These are phyloP conservation scores for Arctostaphylos glauca DNA, from an alignment of 148 eudicot species.

Conservation along the genomic window DNA sequence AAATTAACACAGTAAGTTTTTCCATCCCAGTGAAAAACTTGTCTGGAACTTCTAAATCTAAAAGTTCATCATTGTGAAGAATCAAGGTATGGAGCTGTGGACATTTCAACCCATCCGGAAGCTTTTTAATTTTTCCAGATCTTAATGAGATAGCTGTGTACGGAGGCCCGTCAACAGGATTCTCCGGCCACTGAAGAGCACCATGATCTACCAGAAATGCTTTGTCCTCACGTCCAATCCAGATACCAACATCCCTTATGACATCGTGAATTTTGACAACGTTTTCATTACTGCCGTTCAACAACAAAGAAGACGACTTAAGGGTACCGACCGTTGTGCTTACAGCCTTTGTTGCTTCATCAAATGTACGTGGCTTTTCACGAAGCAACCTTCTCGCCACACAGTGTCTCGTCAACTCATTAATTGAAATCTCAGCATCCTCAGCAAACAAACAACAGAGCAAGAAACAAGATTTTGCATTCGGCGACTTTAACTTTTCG, in stretches of 20 bases:
- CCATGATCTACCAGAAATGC: conserved; percentile 3
- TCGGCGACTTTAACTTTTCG: background rate
- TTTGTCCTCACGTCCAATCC: conserved; percentile 10
- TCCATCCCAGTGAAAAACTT: no score
- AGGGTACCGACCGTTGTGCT: background rate
- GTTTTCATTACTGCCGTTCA: background rate
- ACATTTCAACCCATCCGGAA: background rate
- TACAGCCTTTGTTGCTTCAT: background rate
- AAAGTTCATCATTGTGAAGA: no score
- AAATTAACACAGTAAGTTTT: background rate
- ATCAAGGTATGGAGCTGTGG: no score
- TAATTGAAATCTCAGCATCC: background rate
- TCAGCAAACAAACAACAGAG: background rate
- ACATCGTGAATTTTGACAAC: no score
- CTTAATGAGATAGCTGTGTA: background rate
- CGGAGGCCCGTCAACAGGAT: no score
- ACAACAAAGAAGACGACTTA: conserved; percentile 9
- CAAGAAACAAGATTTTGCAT: conserved; percentile 14
- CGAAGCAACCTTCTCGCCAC: background rate
- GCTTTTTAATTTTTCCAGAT: background rate
- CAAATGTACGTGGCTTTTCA: background rate
- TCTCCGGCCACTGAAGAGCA: background rate
- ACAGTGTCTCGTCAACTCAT: background rate
- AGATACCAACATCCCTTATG: background rate
- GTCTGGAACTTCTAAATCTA: no score